Base-by-base conservation (phyloP, 768 basidiomycete species). In the Pleurotus sapidus region DNA sequence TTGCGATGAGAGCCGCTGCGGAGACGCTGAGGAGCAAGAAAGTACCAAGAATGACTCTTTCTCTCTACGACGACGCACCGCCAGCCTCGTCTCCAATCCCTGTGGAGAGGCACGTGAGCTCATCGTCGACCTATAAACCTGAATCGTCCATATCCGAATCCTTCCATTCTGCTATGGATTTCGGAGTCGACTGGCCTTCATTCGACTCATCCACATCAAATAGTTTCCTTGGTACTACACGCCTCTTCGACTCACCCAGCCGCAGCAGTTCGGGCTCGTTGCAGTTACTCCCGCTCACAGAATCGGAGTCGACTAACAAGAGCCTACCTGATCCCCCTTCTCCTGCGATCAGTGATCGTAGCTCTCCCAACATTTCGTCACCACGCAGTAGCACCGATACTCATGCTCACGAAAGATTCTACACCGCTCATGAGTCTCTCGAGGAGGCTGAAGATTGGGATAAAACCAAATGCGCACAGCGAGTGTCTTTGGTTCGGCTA, bases 391-490 rank as follows among this genome's bases (percentile, higher is more conserved):
- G 59, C 38, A 46, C 42, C 15, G 59, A 56, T 14, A 34, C 37
- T 34, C 54, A 50, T 25, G 48, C 27, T 39, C 45, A 57, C 30
- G 59, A 60, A 62, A 77, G 72, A 50, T 76, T 76, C 62, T 75
- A 72, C 60, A 77, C 75, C 20, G 75, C 74, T 27, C 69, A 68
- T 15, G 84, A 86, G 64, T 73, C 66, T 18, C 67, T 68, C 24
- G 90, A 93, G 68, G 79, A 87, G 69, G 91, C 93, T n/a, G 92
- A 93, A 68, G 87, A 88, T 51, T 95, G 93, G 93, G 77, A 91
- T 70, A 86, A 86, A 68, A 95, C 93, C 1, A 85, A 87, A 48
- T 88, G 87, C 37, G 91, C 90, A 12, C 89, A 91, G 63, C 87
- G 92, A 7, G 93, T 94, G 7, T 94, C 91, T 8, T 75, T 94